Conservation (phyloP, 805 yeast genomes). For the Pichia ethanolica region DNA sequence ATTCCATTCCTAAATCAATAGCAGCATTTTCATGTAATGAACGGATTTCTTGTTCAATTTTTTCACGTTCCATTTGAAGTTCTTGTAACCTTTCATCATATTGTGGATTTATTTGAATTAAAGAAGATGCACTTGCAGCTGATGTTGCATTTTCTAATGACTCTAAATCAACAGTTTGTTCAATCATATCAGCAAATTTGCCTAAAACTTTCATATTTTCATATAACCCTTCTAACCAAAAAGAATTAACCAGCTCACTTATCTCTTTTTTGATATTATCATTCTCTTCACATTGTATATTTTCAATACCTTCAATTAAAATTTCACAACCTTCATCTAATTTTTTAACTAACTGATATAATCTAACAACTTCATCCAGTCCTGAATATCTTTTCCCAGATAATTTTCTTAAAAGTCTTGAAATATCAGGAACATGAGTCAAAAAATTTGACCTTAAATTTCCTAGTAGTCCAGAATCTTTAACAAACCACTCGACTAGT, state of each 20-base stretch:
- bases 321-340: constrained; percentile 62
- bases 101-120: constrained; percentile 77
- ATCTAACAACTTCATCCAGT: constrained; percentile 82
- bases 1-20: constrained; percentile 70
- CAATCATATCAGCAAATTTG: constrained; percentile 79
- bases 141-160: constrained; percentile 73
- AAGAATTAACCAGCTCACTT: constrained; percentile 33
- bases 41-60: constrained; percentile 46
- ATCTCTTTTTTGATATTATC: constrained; percentile 7
- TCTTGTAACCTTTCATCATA: constrained; percentile 70
- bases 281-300: constrained; percentile 22
- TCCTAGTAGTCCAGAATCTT: constrained; percentile 60
- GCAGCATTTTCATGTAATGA: constrained; percentile 57
- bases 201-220: constrained; percentile 43
- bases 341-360: constrained; percentile 69
- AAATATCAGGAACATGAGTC: constrained; percentile 73
- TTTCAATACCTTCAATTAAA: constrained; percentile 38
- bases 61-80: constrained; percentile 52
- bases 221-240: constrained; percentile 55
- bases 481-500: constrained; percentile 67
- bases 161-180: constrained; percentile 82
- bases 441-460: constrained; percentile 60
- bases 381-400: constrained; percentile 31
- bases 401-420: constrained; percentile 66
- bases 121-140: constrained; percentile 19